Conservation (phyloP, 345 rosid species). For the Brassica incana region DNA sequence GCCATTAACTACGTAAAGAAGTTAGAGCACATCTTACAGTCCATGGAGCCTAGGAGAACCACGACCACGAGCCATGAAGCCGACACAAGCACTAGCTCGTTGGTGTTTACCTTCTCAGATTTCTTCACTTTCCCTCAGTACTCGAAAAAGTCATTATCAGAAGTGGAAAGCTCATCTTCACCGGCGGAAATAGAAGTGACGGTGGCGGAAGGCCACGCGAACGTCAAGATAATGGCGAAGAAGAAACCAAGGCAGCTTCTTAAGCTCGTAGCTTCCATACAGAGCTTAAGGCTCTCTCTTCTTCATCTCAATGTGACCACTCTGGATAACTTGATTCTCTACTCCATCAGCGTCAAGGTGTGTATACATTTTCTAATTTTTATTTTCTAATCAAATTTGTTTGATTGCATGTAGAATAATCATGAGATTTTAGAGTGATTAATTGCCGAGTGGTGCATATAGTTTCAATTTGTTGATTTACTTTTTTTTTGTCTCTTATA, state of each 20-base stretch:
- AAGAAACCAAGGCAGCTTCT: conserved; percentile 73
- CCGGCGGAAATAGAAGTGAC: conserved; percentile 63
- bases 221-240: conserved; percentile 65
- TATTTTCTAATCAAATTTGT: not conserved
- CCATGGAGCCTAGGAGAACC: conserved; percentile 29
- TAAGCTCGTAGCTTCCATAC: conserved; percentile 60
- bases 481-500: conserved; percentile 1
- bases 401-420: conserved; percentile 3
- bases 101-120: conserved; percentile 55
- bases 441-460: conserved; percentile 23
- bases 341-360: conserved; percentile 77
- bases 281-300: conserved; percentile 56
- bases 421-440: conserved; percentile 11
- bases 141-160: conserved; percentile 44
- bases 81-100: conserved; percentile 33
- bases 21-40: conserved; percentile 54
- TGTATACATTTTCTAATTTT: not conserved
- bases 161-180: conserved; percentile 20
- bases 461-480: conserved; percentile 24
- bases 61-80: conserved; percentile 14
- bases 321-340: conserved; percentile 52
- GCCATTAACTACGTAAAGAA: conserved; percentile 62
- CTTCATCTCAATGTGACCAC: conserved; percentile 80
- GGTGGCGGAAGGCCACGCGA: conserved; percentile 90
- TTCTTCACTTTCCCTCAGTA: conserved; percentile 76